A percentile compares a stretch with the other conserved stretches of the same genome.
phyloP scores from a whole-genome alignment of 1,139 yeast species.

The Hansenula sp. region DNA sequence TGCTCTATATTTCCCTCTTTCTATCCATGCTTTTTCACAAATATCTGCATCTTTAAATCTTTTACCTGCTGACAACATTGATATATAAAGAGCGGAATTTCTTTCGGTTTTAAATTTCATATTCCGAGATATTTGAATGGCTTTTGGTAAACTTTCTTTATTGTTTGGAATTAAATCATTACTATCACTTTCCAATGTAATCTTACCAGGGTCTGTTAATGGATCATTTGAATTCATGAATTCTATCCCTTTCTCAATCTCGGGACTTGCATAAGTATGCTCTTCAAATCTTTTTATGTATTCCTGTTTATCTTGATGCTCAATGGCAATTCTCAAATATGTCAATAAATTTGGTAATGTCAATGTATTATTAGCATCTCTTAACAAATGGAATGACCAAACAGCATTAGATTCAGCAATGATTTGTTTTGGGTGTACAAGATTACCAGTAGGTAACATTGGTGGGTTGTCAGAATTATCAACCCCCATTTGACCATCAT shows the following conservation, averaged over 20 bases:
- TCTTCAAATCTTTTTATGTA: conserved; percentile 48
- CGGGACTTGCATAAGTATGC: conserved; percentile 39
- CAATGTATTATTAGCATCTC: conserved; percentile 38
- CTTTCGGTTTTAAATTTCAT: conserved; percentile 15
- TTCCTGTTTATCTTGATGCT: conserved; percentile 40
- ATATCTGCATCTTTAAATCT: conserved; percentile 47
- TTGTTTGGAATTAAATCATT: not conserved
- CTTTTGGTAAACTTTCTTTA: conserved; percentile 14
- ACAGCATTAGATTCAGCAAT: conserved; percentile 78
- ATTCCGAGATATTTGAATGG: conserved; percentile 6
- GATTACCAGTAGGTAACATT: conserved; percentile 54
- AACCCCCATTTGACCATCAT: conserved; percentile 24
- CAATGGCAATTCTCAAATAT: conserved; percentile 52
- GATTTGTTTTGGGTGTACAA: conserved; percentile 40
- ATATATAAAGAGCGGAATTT: conserved; percentile 43
- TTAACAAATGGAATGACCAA: conserved; percentile 51
- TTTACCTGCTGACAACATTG: conserved; percentile 66
- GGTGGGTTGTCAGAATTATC: conserved; percentile 43
- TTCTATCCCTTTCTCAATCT: conserved; percentile 5
- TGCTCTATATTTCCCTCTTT: conserved; percentile 71
- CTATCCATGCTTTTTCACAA: conserved; percentile 69
- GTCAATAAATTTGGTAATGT: conserved; percentile 42
- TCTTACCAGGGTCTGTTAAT: conserved; percentile 1
- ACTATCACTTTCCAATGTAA: conserved; percentile 5
- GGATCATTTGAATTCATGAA: conserved; percentile 2